Base-by-base conservation (phyloP, 495 filamentous ascomycete genomes). In the Podospora australis region DNA sequence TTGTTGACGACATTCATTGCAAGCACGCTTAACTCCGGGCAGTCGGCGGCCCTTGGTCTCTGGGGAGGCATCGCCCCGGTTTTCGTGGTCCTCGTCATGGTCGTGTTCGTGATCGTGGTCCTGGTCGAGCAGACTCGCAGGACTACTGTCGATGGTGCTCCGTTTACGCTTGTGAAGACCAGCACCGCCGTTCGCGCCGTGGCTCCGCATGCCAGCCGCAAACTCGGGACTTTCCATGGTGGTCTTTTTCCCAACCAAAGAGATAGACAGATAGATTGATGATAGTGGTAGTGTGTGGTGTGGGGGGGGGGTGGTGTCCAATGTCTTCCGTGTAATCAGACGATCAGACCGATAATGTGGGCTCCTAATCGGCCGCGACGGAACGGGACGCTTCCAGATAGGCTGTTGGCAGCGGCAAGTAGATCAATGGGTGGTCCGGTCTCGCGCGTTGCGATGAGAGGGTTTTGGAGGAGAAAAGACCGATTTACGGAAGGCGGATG, bases 1-100 rank as follows among this genome's bases (percentile, higher is more conserved):
- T 67, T 96, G 90, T 66, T 96, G 90, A 30, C 89, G 80, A 66
- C 90, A 96, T 63, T 96, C 88, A 68, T 96, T 95, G 64, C 90
- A 95, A 13, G 90, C 90, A 49, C 88, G 79, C 68, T 94, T 95
- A 38, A 89, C 83, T 9, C 81, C 80, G 10, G 85, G 86, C 47
- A 64, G 50, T 6, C 63, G 58, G 28, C 62, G 62, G 25, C 35
- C 60, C 50, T 62, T 65, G 30, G 59, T 46, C 50, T 61, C 62
- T 14, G 62, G 62, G 3, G 62, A 65, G 45, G 39, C 59, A 3
- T 57, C 88, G 53, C 85, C 75, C 65, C 90, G 89, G 47, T 87
- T 81, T 5, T 73, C 74, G 50, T 81, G 73, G 62, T 79, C 79
- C 68, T 77, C 78, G 56, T 85, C 76, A 17, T 75, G 74, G 19